Percentiles rank a stretch among this genome's conserved stretches.
These are phyloP conservation scores for Pelargonium nanum DNA, from an alignment of 345 rosid species.

Conservation along the genomic window DNA sequence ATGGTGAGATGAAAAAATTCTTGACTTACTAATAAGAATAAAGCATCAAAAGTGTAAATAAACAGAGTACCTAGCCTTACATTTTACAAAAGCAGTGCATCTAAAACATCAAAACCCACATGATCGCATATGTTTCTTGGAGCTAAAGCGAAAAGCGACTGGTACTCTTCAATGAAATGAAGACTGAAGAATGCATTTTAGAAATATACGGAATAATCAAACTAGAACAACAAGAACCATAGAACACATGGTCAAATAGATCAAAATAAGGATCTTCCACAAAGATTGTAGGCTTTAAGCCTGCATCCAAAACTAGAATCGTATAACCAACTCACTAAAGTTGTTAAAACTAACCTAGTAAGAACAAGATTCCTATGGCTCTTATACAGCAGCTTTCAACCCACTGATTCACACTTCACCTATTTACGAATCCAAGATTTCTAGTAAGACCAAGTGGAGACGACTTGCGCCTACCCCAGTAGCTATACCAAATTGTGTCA, in stretches of 20 bases:
- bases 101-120: background rate
- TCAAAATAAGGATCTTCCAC: background rate
- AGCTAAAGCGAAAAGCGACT: background rate
- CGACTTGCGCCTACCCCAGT: background rate
- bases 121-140: background rate
- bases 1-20: no score
- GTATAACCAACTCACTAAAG: background rate
- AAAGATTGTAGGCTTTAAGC: background rate
- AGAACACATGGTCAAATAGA: no score
- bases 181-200: background rate
- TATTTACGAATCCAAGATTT: background rate
- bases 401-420: no score
- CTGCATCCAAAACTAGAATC: background rate
- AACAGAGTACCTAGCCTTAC: background rate
- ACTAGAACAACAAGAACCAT: background rate
- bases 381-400: background rate
- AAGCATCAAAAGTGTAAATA: background rate
- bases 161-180: background rate
- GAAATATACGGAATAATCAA: no score
- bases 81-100: background rate
- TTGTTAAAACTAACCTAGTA: no score
- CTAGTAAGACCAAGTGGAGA: background rate
- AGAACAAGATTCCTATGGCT: background rate
- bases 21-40: background rate
- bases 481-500: background rate